Evolutionary conservation across 2,329 filamentous ascomycete genomes (phyloP), one percentile per base, ranked within the genome.

Genomic region (Aureobasidium sp.): DNA sequence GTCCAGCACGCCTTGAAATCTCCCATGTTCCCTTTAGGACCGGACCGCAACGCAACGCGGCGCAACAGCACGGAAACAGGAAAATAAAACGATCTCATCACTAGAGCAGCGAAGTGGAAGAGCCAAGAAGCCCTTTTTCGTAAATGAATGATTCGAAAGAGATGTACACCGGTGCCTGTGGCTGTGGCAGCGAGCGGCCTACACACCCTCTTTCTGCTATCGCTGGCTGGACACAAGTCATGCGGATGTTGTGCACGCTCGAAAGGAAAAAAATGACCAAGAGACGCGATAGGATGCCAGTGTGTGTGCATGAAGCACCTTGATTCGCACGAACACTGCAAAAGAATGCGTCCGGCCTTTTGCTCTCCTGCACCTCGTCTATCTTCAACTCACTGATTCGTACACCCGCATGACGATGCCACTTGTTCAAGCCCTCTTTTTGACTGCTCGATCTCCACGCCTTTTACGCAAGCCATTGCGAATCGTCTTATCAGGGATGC

Each of bases 181-280:
- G 36, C 55, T 58, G 55, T 29, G 29, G 36, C 52, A 56, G 52
- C 52, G 39, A 57, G 53, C 53, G 53, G 53, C 39, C 53, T 45
- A 36, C 53, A 57, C 53, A 57, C 53, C 53, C 27, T 57, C 53
- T 57, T 56, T 29, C 25, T 17, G 31, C 31, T 34, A 34, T 34
- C 31, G 31, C 31, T 34, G 31, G 31, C 31, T 34, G 31, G 31
- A 34, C 31, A 34, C 31, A 34, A 34, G 31, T 34, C 31, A 34
- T 34, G 31, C 31, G 31, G 31, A 34, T 12, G 31, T 34, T 11
- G 9, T 34, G 31, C 31, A 34, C 31, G 31, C 31, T 34, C 12
- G 34, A 44, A 39, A 37, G 31, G 41, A 45, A 48, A 45, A 48
- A 58, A 58, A 48, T 58, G 55, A 58, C 55, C 55, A 58, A 58